Conservation (phyloP, 208 protist genomes). For the Leishmania braziliensis region DNA sequence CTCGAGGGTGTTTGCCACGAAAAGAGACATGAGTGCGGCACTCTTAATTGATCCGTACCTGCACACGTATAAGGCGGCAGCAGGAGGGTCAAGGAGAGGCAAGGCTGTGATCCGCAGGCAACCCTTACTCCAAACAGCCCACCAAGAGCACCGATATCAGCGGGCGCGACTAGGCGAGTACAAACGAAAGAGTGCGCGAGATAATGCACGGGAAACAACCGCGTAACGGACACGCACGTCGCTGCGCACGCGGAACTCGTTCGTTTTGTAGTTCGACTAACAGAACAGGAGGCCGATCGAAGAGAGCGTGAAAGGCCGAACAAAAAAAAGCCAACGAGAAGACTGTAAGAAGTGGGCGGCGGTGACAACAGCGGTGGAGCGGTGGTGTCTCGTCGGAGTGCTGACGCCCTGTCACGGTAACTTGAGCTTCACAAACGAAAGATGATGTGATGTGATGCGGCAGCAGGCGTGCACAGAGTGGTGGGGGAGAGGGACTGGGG, state of each 20-base stretch:
- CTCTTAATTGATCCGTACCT: background rate
- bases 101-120: background rate
- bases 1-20: constrained; percentile 64
- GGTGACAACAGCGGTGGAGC: background rate
- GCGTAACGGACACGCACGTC: background rate
- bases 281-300: background rate
- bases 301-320: background rate
- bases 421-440: background rate
- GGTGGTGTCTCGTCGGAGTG: background rate
- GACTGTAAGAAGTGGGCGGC: background rate
- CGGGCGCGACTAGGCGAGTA: background rate
- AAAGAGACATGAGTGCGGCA: constrained; percentile 57
- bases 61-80: background rate
- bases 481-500: background rate
- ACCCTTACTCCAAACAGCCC: background rate
- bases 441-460: background rate
- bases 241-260: background rate
- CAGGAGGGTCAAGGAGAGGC: background rate
- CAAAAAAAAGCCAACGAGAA: background rate
- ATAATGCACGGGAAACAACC: background rate
- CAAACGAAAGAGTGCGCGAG: background rate
- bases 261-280: background rate
- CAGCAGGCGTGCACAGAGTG: background rate
- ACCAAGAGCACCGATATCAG: background rate
- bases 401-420: background rate